Evolutionary conservation across 78 protist species (phyloP), one percentile per base, ranked within the genome.

Genomic region (Chrysochromulina tobinii): DNA sequence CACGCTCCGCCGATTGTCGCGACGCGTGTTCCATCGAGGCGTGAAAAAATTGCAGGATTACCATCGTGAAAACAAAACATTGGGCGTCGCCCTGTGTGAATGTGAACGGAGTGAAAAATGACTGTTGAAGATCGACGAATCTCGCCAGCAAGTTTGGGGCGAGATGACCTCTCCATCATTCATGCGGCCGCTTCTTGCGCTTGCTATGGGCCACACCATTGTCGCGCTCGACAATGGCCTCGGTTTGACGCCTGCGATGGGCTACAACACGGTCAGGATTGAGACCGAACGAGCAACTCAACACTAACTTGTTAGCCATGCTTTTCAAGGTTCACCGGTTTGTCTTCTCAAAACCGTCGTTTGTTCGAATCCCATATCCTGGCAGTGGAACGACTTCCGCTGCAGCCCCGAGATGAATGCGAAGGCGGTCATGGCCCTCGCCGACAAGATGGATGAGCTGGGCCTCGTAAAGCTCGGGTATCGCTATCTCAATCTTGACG

Each of bases 161-260:
- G 38, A 38, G 38, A 38, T 38, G 38, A 38, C 38, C 38, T 38
- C 38, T 38, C 38, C 38, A 38, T 38, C 38, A 38, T 38, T 38
- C 38, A 38, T 38, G 38, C 23, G 77, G 17, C 12, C 23, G 38
- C 38, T 69, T 69, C 53, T n/a, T 20, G 38, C 38, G 77, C 77
- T 69, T 7, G 64, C 38, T 38, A 38, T 59, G 64, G 64, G 64
- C 81, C 81, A 14, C 58, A 3, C 83, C 20, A 0, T 51, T 2
- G 15, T 55, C 50, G 90, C 67, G 14, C 90, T 87, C 12, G 67
- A 87, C 55, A 87, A 87, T 20, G 90, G 90, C 9, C 59, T 87
- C 23, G 90, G 81, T 9, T 50, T 48, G 18, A 1, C 54, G 21
- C 90, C 90, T 5, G 53, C 79, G 25, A 87, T 87, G 90, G 90